Evolutionary conservation across 192 early-diverging fungal genomes (phyloP).

Genomic region (Rhizoclosmatium globosum): DNA sequence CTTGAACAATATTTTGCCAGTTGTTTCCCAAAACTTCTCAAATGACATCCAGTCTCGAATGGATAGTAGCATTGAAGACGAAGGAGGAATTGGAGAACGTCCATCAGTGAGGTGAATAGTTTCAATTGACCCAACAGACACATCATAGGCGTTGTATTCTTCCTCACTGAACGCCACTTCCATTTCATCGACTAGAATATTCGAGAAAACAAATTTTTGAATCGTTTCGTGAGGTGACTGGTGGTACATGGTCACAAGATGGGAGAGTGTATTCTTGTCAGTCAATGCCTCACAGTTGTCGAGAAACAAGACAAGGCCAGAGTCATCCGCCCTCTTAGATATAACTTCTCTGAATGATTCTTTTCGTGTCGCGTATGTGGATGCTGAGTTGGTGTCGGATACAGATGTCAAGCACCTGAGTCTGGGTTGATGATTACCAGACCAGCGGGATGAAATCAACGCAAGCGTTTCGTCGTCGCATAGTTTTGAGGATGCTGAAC

Average conservation of each 20-base stretch:
- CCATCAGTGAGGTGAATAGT: background rate
- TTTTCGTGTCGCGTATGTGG: too few species aligned
- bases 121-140: background rate
- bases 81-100: conserved; percentile 17
- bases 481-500: too few species aligned
- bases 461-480: too few species aligned
- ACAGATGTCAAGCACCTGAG: too few species aligned
- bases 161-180: conserved; percentile 18
- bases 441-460: too few species aligned
- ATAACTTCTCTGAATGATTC: too few species aligned
- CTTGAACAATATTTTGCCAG: background rate
- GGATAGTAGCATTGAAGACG: conserved; percentile 24
- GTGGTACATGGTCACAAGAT: background rate
- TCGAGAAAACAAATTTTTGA: background rate
- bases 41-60: background rate
- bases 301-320: conserved; percentile 3
- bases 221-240: background rate
- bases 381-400: too few species aligned
- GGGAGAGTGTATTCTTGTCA: background rate
- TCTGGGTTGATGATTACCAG: too few species aligned
- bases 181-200: background rate
- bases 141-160: conserved; percentile 24
- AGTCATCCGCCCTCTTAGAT: background rate
- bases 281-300: conserved; percentile 22
- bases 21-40: background rate